phyloP scores from a whole-genome alignment of 768 basidiomycete species.

The Suillus bovinus region DNA sequence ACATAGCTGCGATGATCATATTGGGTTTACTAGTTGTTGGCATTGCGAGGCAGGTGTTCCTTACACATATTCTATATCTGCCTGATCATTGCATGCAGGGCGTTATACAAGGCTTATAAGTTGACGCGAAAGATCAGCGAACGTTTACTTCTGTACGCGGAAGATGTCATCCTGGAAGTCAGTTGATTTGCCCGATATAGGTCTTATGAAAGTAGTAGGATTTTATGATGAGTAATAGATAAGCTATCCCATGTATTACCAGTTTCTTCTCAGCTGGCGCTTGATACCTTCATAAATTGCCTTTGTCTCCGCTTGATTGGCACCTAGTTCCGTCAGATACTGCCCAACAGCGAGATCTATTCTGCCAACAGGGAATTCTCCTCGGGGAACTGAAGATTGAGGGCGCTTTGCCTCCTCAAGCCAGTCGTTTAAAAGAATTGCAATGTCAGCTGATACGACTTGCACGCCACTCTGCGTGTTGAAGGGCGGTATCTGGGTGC shows the following conservation, averaged over 20 bases:
- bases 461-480: conserved; percentile 80
- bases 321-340: conserved; percentile 71
- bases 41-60: conserved; percentile 51
- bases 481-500: conserved; percentile 72
- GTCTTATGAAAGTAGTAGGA: background rate
- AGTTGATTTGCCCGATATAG: conserved; percentile 33
- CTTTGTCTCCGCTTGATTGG: conserved; percentile 61
- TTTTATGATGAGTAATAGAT: conserved; percentile 1
- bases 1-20: conserved; percentile 67
- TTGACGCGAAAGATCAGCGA: conserved; percentile 61
- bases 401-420: conserved; percentile 73
- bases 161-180: conserved; percentile 82
- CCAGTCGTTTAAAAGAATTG: conserved; percentile 80
- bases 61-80: conserved; percentile 9
- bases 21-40: conserved; percentile 61
- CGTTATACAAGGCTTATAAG: conserved; percentile 68
- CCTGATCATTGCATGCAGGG: conserved; percentile 42
- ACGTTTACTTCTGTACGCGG: conserved; percentile 65
- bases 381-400: conserved; percentile 58
- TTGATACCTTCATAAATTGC: conserved; percentile 68
- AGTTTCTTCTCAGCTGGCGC: conserved; percentile 69
- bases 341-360: conserved; percentile 74
- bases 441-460: conserved; percentile 79
- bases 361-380: conserved; percentile 76
- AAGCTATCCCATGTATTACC: conserved; percentile 41